Evolutionary conservation across 441 rosid species (phyloP).

Genomic region (Theobroma grandiflorum): DNA sequence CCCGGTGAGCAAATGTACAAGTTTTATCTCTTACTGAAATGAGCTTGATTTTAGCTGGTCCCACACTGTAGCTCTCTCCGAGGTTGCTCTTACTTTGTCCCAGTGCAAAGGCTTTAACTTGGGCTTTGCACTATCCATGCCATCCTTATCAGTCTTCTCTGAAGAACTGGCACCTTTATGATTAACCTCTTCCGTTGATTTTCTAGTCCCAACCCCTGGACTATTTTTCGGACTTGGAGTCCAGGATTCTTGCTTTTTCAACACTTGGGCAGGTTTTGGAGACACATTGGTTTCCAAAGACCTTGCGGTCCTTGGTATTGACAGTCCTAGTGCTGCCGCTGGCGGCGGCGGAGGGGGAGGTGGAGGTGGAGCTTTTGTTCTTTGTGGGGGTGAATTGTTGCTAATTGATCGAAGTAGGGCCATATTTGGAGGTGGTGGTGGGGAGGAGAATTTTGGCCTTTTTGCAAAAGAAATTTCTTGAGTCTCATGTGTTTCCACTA

Average conservation of each 20-base stretch:
- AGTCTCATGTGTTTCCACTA: slow-evolving; percentile 25
- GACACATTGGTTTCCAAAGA: slow-evolving; percentile 41
- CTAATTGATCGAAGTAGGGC: slow-evolving; percentile 73
- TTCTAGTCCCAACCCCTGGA: slow-evolving; percentile 36
- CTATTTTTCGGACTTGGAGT: slow-evolving; percentile 52
- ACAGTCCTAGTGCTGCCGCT: slow-evolving; percentile 27
- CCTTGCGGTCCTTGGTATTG: slow-evolving; percentile 46
- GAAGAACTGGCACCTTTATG: slow-evolving; percentile 41
- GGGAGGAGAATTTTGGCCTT: slow-evolving; percentile 73
- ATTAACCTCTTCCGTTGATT: slow-evolving; percentile 45
- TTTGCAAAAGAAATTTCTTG: slow-evolving; percentile 48
- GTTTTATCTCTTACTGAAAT: slow-evolving; percentile 72
- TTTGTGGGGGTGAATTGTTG: slow-evolving; percentile 43
- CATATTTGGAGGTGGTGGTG: slow-evolving; percentile 87
- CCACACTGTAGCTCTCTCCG: slow-evolving; percentile 99
- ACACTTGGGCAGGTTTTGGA: slow-evolving; percentile 35
- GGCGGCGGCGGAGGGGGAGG: slow-evolving; percentile 69
- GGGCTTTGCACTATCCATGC: slow-evolving; percentile 75
- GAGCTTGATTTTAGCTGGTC: slow-evolving; percentile 95
- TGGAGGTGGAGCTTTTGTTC: slow-evolving; percentile 42
- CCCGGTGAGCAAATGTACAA: not conserved
- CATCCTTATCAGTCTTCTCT: slow-evolving; percentile 66
- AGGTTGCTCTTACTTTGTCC: slow-evolving; percentile 98
- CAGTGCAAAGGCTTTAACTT: slow-evolving; percentile 92
- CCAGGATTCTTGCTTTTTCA: slow-evolving; percentile 45